A percentile compares a stretch with the other conserved stretches of the same genome.
Conservation (phyloP, 2,329 filamentous ascomycete species). For the Trichocomaceae sp. region DNA sequence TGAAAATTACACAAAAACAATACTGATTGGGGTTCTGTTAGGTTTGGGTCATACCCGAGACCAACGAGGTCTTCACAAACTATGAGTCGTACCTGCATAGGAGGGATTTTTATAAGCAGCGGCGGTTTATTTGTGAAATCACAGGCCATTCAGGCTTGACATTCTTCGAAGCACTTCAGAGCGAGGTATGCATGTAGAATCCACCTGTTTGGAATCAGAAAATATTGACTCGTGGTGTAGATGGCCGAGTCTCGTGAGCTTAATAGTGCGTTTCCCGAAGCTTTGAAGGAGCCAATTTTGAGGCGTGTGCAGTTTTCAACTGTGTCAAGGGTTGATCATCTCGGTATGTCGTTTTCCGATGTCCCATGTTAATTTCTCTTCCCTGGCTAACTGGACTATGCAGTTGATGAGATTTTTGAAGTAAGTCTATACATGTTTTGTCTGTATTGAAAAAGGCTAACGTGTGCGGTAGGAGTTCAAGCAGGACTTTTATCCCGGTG, state of each 20-base stretch:
- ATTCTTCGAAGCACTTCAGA: slow-evolving; percentile 87
- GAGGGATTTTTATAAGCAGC: slow-evolving; percentile 91
- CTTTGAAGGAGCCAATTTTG: slow-evolving; percentile 82
- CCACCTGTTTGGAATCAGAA: neutral
- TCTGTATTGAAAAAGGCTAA: neutral
- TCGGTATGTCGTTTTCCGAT: slow-evolving; percentile 44
- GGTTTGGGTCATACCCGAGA: slow-evolving; percentile 89
- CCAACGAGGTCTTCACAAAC: slow-evolving; percentile 78
- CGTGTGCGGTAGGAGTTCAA: slow-evolving; percentile 61
- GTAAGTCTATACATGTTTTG: slow-evolving; percentile 27
- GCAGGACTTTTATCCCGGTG: slow-evolving; percentile 82
- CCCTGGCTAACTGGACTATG: slow-evolving; percentile 17
- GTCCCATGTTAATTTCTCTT: slow-evolving; percentile 4
- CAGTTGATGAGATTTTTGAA: slow-evolving; percentile 47
- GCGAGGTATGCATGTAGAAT: slow-evolving; percentile 60
- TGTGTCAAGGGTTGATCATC: slow-evolving; percentile 78
- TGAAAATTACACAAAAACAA: neutral
- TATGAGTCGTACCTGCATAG: slow-evolving; percentile 84
- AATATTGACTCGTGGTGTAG: slow-evolving; percentile 37
- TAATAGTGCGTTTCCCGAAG: slow-evolving; percentile 84
- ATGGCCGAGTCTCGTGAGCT: slow-evolving; percentile 77
- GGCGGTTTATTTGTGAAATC: slow-evolving; percentile 90
- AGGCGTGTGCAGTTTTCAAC: slow-evolving; percentile 88
- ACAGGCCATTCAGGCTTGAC: slow-evolving; percentile 85
- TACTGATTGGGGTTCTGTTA: slow-evolving; percentile 33